Evolutionary conservation across 2,329 filamentous ascomycete genomes (phyloP), one percentile per base, ranked within the genome.

Genomic region (Orbilia ellipsospora): DNA sequence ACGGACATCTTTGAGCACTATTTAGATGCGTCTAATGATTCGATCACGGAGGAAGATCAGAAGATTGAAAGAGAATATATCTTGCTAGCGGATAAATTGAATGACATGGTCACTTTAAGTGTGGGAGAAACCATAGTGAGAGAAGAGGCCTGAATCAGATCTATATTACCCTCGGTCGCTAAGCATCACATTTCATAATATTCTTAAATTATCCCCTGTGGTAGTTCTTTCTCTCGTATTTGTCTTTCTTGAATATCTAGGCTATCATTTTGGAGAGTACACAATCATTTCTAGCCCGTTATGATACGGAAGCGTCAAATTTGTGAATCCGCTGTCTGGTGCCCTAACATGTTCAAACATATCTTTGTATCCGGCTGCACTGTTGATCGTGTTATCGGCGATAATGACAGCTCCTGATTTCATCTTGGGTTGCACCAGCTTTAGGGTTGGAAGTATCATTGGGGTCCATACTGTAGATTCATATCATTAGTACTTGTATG

Each of bases 371-470:
- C 83, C 80, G 1, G 80, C 74, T 0, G 79, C 82, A 0, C 82
- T 80, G 0, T 80, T 81, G 12, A 83, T 80, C 0, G 82, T 83
- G 69, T 88, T 88, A 76, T 88, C 86, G 0, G 81, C 80, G 0
- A 88, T 80, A 0, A 88, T 81, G 7, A 87, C 80, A 0, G 85
- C 85, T 0, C 87, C 86, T 1, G 79, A 78, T 60, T 81, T 83
- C 55, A 88, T 78, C 6, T 80, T 82, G 0, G 85, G 83, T 59
- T 84, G 80, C 1, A 88, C 81, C 0, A 85, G 78, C 67, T 84
- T 82, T 15, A 89, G 80, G 0, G 86, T 84, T 1, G 87, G 87
- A 18, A 89, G 81, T 1, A 86, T 85, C 61, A 89, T 80, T 0
- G 84, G 82, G 0, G 86, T 84, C 87, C 87, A 89, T 62, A 89